Base-by-base conservation (phyloP, 2,329 filamentous ascomycete genomes). In the Dichotomopilus funicola region DNA sequence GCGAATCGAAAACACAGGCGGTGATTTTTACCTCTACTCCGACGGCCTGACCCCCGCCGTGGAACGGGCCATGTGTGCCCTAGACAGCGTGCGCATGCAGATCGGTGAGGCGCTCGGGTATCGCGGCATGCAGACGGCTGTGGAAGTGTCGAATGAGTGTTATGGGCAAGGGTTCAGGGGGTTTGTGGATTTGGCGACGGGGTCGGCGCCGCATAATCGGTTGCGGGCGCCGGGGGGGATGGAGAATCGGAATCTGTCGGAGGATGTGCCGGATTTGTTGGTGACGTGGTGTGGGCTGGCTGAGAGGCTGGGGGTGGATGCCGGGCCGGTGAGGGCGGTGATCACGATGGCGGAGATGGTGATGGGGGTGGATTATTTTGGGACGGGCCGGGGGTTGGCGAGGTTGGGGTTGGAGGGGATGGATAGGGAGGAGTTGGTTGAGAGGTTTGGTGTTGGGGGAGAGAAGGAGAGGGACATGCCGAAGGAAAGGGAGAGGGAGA, bases 221-320 rank as follows among this genome's bases (percentile, higher is more conserved):
- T 42, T 52, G 9, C 37, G 10, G 42, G 49, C 49, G 5, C 49
- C 49, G 8, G 10, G 41, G 9, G 13, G 3, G 2, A 33, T 52
- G 33, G 41, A 45, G 1, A 52, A 45, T 35, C 13, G 49, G 6
- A 52, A 52, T 27, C n/a, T 52, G n/a, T 38, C 49, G 3, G 49
- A 52, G 42, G 49, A 52, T n/a, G 49, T 52, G 34, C 49, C 49
- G 1, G 49, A 52, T n/a, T 7, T 52, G 49, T 27, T 52, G 9
- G 49, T 52, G 6, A 31, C 11, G 7, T 52, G 49, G 49, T 38
- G 13, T 19, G 5, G 34, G 6, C 7, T 52, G 49, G 49, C 49
- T 1, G 42, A 52, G 42, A 45, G 38, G 13, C 10, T 52, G 6
- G 49, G 49, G 3, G 19, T 52, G 3, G 49, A 52, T 35, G 49